A percentile compares a stretch with the other conserved stretches of the same genome.
Evolutionary conservation across 768 basidiomycete genomes (phyloP).

Genomic region (Russula abietina): DNA sequence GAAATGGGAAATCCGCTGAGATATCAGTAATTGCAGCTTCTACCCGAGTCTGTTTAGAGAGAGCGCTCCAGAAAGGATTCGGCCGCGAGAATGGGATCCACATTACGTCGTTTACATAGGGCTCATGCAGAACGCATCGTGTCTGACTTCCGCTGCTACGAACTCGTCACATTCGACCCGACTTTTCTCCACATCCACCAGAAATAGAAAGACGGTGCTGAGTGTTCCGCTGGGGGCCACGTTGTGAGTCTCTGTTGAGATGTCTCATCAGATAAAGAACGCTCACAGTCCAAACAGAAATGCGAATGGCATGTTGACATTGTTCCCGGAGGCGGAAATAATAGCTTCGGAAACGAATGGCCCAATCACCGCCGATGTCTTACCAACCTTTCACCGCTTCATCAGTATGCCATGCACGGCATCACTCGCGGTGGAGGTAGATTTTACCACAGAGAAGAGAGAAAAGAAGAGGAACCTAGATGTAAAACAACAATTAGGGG

Average conservation of each 20-base stretch:
- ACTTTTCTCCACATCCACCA: conserved; percentile 62
- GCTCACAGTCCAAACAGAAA: conserved; percentile 58
- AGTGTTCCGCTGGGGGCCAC: conserved; percentile 38
- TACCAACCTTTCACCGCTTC: conserved; percentile 48
- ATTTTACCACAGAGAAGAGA: conserved; percentile 57
- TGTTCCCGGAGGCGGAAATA: conserved; percentile 59
- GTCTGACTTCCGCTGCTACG: conserved; percentile 45
- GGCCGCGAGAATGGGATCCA: background rate
- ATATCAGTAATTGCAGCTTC: background rate
- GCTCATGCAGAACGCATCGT: conserved; percentile 33
- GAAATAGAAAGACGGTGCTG: conserved; percentile 53
- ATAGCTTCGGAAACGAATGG: conserved; percentile 71
- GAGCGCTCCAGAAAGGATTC: background rate
- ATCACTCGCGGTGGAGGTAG: background rate
- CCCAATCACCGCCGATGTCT: conserved; percentile 72
- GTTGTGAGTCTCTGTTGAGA: background rate
- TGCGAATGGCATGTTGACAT: conserved; percentile 74
- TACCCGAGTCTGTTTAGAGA: background rate
- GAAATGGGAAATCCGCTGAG: background rate
- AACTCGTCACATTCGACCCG: conserved; percentile 58
- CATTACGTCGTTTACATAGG: background rate
- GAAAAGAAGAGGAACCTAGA: conserved; percentile 66
- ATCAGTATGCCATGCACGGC: background rate
- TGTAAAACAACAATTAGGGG: background rate
- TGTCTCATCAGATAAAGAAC: background rate